These are phyloP conservation scores for Gaeumannomyces sp. DNA, from an alignment of 2,329 filamentous ascomycete species.

Conservation along the genomic window DNA sequence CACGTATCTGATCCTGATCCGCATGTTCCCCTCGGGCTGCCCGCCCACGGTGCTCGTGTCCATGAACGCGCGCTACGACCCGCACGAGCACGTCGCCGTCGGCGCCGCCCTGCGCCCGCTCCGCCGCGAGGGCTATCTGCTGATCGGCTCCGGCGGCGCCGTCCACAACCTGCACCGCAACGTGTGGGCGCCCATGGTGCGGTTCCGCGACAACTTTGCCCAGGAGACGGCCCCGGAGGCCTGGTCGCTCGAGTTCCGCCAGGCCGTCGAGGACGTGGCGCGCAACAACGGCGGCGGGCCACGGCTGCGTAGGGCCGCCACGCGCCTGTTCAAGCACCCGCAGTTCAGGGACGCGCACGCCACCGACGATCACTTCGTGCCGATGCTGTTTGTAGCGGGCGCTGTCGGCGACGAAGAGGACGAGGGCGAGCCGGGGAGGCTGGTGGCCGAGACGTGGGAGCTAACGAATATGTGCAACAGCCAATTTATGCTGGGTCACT, in stretches of 20 bases:
- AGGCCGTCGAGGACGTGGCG: conserved; percentile 53
- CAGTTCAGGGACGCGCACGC: conserved; percentile 60
- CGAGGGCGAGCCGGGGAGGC: conserved; percentile 29
- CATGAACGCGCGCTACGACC: conserved; percentile 33
- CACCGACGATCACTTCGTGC: conserved; percentile 67
- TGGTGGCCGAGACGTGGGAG: conserved; percentile 60
- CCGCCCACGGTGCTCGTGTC: conserved; percentile 56
- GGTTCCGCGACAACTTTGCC: conserved; percentile 57
- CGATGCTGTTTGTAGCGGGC: conserved; percentile 57
- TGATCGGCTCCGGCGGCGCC: conserved; percentile 55
- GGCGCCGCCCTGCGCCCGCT: conserved; percentile 51
- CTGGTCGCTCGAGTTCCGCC: conserved; percentile 59
- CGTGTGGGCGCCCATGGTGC: conserved; percentile 57
- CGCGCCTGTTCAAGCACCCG: conserved; percentile 62
- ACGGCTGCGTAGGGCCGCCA: conserved; percentile 45
- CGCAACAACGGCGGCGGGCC: conserved; percentile 37
- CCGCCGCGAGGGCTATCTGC: conserved; percentile 42
- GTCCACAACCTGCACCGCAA: conserved; percentile 69
- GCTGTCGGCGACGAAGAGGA: conserved; percentile 43
- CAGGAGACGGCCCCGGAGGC: conserved; percentile 51
- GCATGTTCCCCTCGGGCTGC: conserved; percentile 61
- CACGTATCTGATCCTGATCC: conserved; percentile 60
- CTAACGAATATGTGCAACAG: conserved; percentile 59
- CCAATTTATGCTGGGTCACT: conserved; percentile 48
- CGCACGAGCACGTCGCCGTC: conserved; percentile 42